Evolutionary conservation across 2,329 filamentous ascomycete species (phyloP).

Genomic region (Calonectria hongkongensis): DNA sequence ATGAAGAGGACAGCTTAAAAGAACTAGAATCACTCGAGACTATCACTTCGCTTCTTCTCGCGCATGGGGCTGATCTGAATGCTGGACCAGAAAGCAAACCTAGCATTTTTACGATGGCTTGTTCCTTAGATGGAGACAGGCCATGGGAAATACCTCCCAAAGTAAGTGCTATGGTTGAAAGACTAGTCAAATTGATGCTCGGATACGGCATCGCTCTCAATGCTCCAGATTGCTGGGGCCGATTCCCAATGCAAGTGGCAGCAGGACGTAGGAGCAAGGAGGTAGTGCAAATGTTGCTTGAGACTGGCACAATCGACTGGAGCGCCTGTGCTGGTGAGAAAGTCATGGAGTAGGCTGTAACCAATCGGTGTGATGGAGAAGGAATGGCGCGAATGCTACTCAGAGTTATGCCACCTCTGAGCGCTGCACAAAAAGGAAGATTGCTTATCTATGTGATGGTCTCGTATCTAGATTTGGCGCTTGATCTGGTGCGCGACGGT

Average conservation of each 20-base stretch:
- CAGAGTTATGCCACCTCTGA: background rate
- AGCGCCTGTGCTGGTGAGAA: background rate
- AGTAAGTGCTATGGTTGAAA: too few species aligned
- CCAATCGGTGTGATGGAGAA: background rate
- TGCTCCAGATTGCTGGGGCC: background rate
- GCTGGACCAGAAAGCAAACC: background rate
- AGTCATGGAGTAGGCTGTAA: background rate
- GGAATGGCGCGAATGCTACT: background rate
- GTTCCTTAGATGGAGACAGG: background rate
- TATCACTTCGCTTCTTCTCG: background rate
- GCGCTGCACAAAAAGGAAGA: background rate
- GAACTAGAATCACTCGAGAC: background rate
- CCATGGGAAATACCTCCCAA: too few species aligned
- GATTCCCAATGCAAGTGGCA: constrained; percentile 6
- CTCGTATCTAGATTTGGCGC: background rate
- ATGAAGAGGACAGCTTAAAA: background rate
- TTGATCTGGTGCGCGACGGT: background rate
- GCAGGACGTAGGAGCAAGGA: background rate
- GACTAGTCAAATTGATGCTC: background rate
- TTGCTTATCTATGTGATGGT: background rate
- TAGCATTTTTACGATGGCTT: background rate
- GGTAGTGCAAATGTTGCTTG: background rate
- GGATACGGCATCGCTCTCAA: background rate
- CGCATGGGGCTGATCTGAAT: background rate
- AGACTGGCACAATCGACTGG: background rate